Percentiles rank a stretch among this genome's conserved stretches.
These are phyloP conservation scores for Coniosporium apollinis DNA, from an alignment of 495 filamentous ascomycete genomes.

Conservation along the genomic window DNA sequence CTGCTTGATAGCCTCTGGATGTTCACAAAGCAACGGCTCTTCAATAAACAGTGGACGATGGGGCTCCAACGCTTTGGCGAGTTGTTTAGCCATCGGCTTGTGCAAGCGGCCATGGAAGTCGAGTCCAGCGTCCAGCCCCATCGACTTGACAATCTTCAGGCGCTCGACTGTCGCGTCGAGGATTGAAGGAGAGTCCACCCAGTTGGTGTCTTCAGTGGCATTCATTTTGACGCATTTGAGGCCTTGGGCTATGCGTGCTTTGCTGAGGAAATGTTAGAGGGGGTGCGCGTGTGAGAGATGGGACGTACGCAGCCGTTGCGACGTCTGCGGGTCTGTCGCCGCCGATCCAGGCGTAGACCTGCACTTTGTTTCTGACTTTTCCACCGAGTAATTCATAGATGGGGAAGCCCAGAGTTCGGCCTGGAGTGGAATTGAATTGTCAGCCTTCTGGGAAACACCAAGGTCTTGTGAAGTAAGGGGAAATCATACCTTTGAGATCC, in stretches of 20 bases:
- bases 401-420: slow-evolving; percentile 42
- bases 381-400: slow-evolving; percentile 60
- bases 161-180: slow-evolving; percentile 49
- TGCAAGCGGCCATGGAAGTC: slow-evolving; percentile 69
- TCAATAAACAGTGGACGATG: slow-evolving; percentile 60
- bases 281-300: not conserved
- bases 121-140: slow-evolving; percentile 53
- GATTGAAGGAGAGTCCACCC: slow-evolving; percentile 53
- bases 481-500: slow-evolving; percentile 42
- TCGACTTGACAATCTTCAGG: slow-evolving; percentile 47
- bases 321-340: slow-evolving; percentile 63
- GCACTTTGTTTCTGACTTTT: slow-evolving; percentile 55
- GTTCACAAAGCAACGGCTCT: slow-evolving; percentile 57
- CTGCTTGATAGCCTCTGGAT: slow-evolving; percentile 50
- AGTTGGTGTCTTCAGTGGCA: slow-evolving; percentile 58
- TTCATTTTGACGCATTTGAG: slow-evolving; percentile 68
- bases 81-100: slow-evolving; percentile 65
- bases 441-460: too few species aligned
- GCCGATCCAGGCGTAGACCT: slow-evolving; percentile 75
- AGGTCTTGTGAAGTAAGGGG: not conserved
- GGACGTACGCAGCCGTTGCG: slow-evolving; percentile 18
- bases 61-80: slow-evolving; percentile 51
- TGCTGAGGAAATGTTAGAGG: slow-evolving; percentile 1
- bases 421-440: slow-evolving; percentile 3
- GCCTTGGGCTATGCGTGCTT: slow-evolving; percentile 51